Percentiles rank a stretch among this genome's conserved stretches.
Evolutionary conservation across 768 basidiomycete species (phyloP).

Genomic region (Kwoniella botswanensis): DNA sequence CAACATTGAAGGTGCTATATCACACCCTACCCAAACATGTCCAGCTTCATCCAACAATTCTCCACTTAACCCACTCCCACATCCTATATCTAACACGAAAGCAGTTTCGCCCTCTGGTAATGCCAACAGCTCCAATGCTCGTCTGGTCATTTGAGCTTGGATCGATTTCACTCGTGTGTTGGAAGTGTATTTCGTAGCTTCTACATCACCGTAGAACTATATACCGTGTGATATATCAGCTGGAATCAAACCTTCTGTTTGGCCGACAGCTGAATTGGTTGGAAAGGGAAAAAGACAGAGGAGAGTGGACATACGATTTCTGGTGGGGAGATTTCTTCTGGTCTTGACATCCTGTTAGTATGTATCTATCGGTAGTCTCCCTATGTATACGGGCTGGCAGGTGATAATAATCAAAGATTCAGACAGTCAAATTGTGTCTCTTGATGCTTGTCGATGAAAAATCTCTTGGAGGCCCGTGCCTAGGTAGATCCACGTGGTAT

Average conservation of each 20-base stretch:
- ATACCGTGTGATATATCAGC: conserved; percentile 8
- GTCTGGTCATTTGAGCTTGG: conserved; percentile 95
- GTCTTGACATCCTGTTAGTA: conserved; percentile 71
- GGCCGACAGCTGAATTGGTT: no score
- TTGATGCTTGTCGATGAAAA: neutral
- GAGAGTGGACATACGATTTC: conserved; percentile 72
- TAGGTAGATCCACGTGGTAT: conserved; percentile 14
- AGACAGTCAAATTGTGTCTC: no score
- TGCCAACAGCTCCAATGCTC: conserved; percentile 88
- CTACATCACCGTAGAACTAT: conserved; percentile 90
- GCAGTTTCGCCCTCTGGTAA: conserved; percentile 79
- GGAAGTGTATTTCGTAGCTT: conserved; percentile 94
- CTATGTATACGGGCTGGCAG: no score
- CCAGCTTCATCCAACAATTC: conserved; percentile 96
- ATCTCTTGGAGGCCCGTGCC: conserved; percentile 1
- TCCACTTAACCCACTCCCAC: conserved; percentile 94
- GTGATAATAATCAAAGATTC: no score
- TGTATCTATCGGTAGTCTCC: no score
- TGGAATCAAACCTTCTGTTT: neutral
- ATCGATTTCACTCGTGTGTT: conserved; percentile 96
- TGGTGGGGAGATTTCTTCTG: conserved; percentile 85
- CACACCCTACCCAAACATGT: conserved; percentile 89
- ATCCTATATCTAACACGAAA: conserved; percentile 92
- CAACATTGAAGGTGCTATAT: conserved; percentile 96
- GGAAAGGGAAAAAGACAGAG: no score